These are phyloP conservation scores for Candida nanaspora DNA, from an alignment of 805 yeast species.

Conservation along the genomic window DNA sequence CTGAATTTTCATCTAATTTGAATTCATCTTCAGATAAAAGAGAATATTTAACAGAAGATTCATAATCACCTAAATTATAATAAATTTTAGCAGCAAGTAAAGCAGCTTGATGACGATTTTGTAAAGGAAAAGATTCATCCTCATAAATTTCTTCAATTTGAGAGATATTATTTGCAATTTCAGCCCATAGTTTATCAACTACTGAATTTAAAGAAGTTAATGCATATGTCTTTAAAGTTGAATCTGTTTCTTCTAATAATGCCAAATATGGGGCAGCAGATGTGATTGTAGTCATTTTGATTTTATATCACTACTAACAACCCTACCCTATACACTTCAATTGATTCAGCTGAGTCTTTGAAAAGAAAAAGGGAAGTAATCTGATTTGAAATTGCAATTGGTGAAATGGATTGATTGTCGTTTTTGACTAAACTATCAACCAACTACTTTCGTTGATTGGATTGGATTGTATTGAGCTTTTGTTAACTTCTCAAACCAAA, in stretches of 20 bases:
- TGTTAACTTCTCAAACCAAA: no score
- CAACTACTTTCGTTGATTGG: no score
- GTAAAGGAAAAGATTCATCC: slow-evolving; percentile 54
- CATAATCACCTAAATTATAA: slow-evolving; percentile 91
- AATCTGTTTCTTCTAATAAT: slow-evolving; percentile 76
- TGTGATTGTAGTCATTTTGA: slow-evolving; percentile 26
- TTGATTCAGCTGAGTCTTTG: no score
- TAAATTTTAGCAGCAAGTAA: slow-evolving; percentile 83
- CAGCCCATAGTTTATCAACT: slow-evolving; percentile 95
- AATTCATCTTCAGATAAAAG: slow-evolving; percentile 78
- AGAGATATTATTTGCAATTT: slow-evolving; percentile 82
- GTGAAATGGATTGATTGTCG: no score
- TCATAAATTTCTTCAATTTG: slow-evolving; percentile 90
- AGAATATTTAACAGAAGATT: slow-evolving; percentile 82
- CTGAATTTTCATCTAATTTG: slow-evolving; percentile 67
- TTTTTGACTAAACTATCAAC: no score
- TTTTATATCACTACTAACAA: no score
- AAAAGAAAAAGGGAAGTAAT: no score
- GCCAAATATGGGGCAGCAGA: slow-evolving; percentile 93
- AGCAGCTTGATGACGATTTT: slow-evolving; percentile 79
- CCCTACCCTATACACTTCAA: no score
- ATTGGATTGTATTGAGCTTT: no score
- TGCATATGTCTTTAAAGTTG: slow-evolving; percentile 74
- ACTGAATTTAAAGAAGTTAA: slow-evolving; percentile 70
- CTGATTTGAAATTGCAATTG: no score